Evolutionary conservation across 768 basidiomycete genomes (phyloP), one percentile per base, ranked within the genome.

Genomic region (Boletellus sp.): DNA sequence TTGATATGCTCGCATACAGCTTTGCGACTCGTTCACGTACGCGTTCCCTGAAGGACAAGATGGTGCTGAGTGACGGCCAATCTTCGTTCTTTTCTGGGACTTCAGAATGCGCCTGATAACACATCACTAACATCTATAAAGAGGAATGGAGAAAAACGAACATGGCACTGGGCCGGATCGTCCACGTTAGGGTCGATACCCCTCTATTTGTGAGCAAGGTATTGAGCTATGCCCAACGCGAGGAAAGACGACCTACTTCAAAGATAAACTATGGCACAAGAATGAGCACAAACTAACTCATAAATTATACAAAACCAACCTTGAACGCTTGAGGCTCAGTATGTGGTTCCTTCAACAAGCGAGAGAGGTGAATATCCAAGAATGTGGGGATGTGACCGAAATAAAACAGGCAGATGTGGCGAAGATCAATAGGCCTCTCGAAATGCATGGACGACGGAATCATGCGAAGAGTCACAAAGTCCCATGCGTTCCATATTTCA

Each of bases 331-430:
- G 78, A 1, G 96, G 96, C 55, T 93, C 83, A 0, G 93, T 92
- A 58, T 90, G 81, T 1, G 85, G 80, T 58, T 94, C 87, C 35
- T 80, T 62, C 44, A 96, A 66, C 12, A 92, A 68, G 42, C 78
- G 76, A 3, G 90, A 89, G 42, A 95, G 69, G 61, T 95, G 87
- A 20, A 96, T 96, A 60, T 96, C 94, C 54, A 94, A 68, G 73
- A 95, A 96, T 17, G 90, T 78, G 2, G 92, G 92, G 40, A 97
- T 92, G 65, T 98, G 96, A 0, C 95, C 95, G 12, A 91, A 63
- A 68, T 97, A 97, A 72, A 99, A 99, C n/a, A 98, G 76, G 62
- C 93, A 95, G 49, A 95, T 93, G 67, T 98, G 94, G 26, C 96
- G 79, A 40, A 98, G 73, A 61, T 96, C 85, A 53, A 98, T 97